Percentiles rank a stretch among this genome's conserved stretches.
These are phyloP conservation scores for Phytophthora pinifolia DNA, from an alignment of 352 stramenopile genomes.

Conservation along the genomic window DNA sequence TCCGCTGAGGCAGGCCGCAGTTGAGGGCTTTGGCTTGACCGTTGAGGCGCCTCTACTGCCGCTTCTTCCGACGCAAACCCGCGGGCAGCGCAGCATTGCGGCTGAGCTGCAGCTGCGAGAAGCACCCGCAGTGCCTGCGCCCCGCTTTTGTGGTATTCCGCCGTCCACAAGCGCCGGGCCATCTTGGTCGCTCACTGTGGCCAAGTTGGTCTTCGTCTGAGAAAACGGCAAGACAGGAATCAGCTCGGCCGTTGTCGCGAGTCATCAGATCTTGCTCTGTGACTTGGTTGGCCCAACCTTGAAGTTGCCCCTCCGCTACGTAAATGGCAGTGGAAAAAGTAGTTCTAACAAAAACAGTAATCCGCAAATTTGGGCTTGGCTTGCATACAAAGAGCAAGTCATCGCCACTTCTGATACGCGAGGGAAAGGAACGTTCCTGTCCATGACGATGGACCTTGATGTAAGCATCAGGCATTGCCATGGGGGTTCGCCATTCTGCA, in stretches of 20 bases:
- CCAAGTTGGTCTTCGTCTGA: not conserved
- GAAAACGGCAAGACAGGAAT: not conserved
- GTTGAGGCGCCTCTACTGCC: slow-evolving; percentile 14
- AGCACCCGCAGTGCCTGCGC: slow-evolving; percentile 2
- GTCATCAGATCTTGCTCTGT: slow-evolving; percentile 9
- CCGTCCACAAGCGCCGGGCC: slow-evolving; percentile 17
- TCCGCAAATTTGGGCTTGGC: slow-evolving; percentile 12
- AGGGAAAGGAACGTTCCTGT: slow-evolving; percentile 22
- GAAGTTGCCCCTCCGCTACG: slow-evolving; percentile 16
- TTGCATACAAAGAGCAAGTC: slow-evolving; percentile 10
- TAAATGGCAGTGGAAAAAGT: not conserved
- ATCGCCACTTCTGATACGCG: slow-evolving; percentile 22
- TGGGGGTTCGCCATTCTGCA: slow-evolving; percentile 24
- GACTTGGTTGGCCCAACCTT: slow-evolving; percentile 5
- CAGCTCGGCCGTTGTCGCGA: slow-evolving; percentile 12
- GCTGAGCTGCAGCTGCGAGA: slow-evolving; percentile 24
- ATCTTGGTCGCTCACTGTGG: not conserved
- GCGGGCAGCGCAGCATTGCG: slow-evolving; percentile 18
- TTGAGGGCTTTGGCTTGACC: slow-evolving; percentile 12
- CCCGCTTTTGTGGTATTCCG: slow-evolving; percentile 27
- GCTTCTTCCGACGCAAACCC: slow-evolving; percentile 12
- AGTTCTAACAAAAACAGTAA: slow-evolving; percentile 19
- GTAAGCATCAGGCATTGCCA: not conserved
- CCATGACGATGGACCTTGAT: slow-evolving; percentile 14
- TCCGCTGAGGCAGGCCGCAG: slow-evolving; percentile 11